These are phyloP conservation scores for Gaeumannomyces tritici DNA, from an alignment of 2,329 filamentous ascomycete species.

Conservation along the genomic window DNA sequence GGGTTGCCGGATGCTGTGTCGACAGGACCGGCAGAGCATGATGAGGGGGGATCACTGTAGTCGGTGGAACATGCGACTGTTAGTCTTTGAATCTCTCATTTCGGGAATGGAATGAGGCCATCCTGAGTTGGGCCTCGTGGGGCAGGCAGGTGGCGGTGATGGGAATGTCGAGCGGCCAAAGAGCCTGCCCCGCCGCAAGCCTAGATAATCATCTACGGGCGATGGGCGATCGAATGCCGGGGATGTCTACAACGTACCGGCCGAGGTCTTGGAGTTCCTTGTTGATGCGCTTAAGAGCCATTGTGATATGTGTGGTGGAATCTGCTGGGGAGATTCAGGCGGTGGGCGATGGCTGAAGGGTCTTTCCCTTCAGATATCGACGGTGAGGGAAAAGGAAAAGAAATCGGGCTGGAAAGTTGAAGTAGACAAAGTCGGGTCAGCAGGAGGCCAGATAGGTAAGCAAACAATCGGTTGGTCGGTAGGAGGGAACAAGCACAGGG, in stretches of 20 bases:
- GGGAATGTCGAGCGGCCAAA: background rate
- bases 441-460: too few relatives aligned
- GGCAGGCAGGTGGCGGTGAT: background rate
- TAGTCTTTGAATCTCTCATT: too few relatives aligned
- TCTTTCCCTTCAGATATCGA: conserved; percentile 5
- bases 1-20: conserved; percentile 45
- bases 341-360: conserved; percentile 8
- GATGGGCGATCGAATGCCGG: background rate
- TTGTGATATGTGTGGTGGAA: conserved; percentile 28
- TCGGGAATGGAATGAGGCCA: too few relatives aligned
- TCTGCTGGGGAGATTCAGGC: conserved; percentile 11
- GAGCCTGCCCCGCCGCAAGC: background rate
- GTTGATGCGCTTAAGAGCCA: conserved; percentile 92
- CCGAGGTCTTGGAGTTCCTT: conserved; percentile 87
- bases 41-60: conserved; percentile 88
- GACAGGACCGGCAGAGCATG: conserved; percentile 93
- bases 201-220: background rate
- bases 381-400: conserved; percentile 1
- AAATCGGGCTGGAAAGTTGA: background rate
- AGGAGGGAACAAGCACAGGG: too few relatives aligned
- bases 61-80: conserved; percentile 7
- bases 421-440: too few relatives aligned
- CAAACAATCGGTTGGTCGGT: too few relatives aligned
- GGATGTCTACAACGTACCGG: conserved; percentile 51
- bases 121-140: too few relatives aligned